Evolutionary conservation across 768 basidiomycete species (phyloP), one percentile per base, ranked within the genome.

Genomic region (Ephemerocybe angulata): DNA sequence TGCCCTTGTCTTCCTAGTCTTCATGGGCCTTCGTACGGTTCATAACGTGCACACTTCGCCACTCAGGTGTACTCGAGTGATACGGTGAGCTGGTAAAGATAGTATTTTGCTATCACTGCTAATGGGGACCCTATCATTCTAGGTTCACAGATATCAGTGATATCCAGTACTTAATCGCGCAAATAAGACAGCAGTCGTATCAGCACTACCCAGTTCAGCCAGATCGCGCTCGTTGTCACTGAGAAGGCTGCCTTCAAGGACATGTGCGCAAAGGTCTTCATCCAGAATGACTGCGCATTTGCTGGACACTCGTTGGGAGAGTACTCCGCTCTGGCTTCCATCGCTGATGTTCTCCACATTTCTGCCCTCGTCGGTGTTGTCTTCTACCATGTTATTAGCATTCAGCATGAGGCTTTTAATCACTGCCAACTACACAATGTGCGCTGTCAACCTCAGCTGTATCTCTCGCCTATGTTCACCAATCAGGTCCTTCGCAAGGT

Each of bases 241-340:
- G 97, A 98, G 72, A 97, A 97, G 71, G 94, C 97, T 22, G 93
- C 95, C 0, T 98, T 98, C 63, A 94, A 98, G 67, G 97, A 98
- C 64, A 93, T 99, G 89, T 91, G 93, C 60, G 81, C 88, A 55
- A 97, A 96, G 71, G 97, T 97, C 37, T 88, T 96, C 60, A 87
- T 99, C 31, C 96, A 97, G 72, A 84, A 81, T 57, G 85, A 88
- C 57, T 94, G 94, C 56, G 87, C 93, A 1, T 98, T 99, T 65
- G 97, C 95, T 15, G 96, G 97, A 54, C 97, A 99, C 76, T 98
- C 96, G 5, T 82, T 99, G 24, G 97, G 97, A 63, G 97, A 99
- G 73, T 99, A 98, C 70, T 98, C 97, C 37, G 96, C 97, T 2
- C 81, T 99, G 3, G 97, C 97, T 1, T 96, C 96, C 8, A 97